Base-by-base conservation (phyloP, 176 grass and related monocot genomes). In the Oryza officinalis region DNA sequence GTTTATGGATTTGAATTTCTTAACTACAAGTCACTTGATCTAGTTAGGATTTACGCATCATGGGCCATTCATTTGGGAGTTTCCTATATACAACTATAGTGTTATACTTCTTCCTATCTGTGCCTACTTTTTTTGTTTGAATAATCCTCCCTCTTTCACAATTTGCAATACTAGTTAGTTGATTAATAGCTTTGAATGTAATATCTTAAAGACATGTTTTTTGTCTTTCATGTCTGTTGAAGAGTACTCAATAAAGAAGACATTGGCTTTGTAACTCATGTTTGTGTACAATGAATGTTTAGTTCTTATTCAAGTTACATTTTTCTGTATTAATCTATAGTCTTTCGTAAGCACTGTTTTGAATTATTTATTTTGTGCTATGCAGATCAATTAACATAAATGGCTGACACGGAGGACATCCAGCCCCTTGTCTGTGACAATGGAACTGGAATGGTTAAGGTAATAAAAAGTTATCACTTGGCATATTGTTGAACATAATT, bases 401-500 rank as follows among this genome's bases (percentile, higher is more conserved):
- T 97, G 94, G 89, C 91, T 37, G 89, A 97, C 15, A 20, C 13
- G 14, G 91, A 97, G 78, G 94, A 97, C 43, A 97, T 97, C 77
- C 94, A 97, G 71, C 91, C 94, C 65, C 94, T 97, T 82, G 94
- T 97, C 65, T 97, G 91, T 4, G 94, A 97, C 87, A 97, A 97
- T 88, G 91, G 94, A 86, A 97, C 91, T 0, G 94, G 94, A 67
- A 97, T 97, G 91, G 94, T 97, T 54, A 97, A 97, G 91, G 94
- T 96, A 91, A 25, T 61, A 25, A 25, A 89, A 49, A 76, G 35
- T 63, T 23, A 65, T 52, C 2, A 14, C 23, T 37, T 81, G 46
- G 12, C 41, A 84, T 80, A 40, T 23, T 79, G 26, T 82, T 12
- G 41, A 27, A 37, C 65, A 28, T 37, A 82, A 17, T 22, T 40